Evolutionary conservation across 768 basidiomycete species (phyloP).

Genomic region (Termitomyces eurrhizus): DNA sequence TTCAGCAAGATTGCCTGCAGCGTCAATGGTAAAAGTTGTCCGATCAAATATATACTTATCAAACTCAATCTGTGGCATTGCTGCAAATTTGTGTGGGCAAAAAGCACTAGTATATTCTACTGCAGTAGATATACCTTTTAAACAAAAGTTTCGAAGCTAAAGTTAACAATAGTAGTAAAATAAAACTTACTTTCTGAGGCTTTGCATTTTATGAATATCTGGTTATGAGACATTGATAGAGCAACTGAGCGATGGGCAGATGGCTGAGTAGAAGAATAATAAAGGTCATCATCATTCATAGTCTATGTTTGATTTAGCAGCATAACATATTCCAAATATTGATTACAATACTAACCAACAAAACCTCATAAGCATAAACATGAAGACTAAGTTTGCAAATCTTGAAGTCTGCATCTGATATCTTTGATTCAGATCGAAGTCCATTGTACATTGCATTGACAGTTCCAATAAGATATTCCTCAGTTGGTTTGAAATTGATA

Average conservation of each 20-base stretch:
- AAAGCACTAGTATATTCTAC: neutral
- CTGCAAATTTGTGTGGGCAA: neutral
- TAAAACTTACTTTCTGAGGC: neutral
- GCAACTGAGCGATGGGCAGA: neutral
- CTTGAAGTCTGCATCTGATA: neutral
- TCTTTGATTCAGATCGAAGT: neutral
- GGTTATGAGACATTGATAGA: neutral
- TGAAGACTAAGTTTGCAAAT: neutral
- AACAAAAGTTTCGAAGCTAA: neutral
- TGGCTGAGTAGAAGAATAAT: neutral
- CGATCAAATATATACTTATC: neutral
- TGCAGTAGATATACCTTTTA: neutral
- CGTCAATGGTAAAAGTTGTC: neutral
- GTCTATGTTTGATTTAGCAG: neutral
- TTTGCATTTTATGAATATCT: neutral
- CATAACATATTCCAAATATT: no score
- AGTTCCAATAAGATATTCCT: neutral
- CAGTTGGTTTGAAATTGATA: neutral
- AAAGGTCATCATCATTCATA: neutral
- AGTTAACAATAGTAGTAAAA: no score
- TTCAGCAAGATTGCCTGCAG: neutral
- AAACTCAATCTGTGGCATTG: neutral
- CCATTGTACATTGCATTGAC: neutral
- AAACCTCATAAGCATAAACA: neutral
- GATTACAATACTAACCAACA: neutral